Conservation (phyloP, 169 alveolate genomes). For the Theileria orientalis region DNA sequence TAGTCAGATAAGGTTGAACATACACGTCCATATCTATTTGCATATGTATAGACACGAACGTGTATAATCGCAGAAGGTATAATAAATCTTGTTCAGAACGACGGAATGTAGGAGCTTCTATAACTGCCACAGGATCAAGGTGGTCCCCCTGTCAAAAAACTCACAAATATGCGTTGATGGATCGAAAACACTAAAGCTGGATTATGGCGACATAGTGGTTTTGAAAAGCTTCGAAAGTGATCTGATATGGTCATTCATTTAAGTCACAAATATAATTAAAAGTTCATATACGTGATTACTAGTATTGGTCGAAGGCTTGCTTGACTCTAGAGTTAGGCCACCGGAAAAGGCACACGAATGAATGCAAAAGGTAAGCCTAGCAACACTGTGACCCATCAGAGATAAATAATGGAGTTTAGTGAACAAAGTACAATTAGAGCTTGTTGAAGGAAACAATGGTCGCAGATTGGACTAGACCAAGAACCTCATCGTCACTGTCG, state of each 20-base stretch:
- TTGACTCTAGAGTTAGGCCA: neutral
- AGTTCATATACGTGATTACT: neutral
- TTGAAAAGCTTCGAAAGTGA: conserved; percentile 55
- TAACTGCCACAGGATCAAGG: conserved; percentile 53
- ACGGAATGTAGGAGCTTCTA: conserved; percentile 40
- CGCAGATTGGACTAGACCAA: conserved; percentile 84
- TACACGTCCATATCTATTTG: too few relatives aligned
- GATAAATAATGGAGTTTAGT: neutral
- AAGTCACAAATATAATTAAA: neutral
- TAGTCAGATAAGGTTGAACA: too few relatives aligned
- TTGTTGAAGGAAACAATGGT: conserved; percentile 83
- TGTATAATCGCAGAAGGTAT: too few relatives aligned
- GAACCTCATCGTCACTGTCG: conserved; percentile 75
- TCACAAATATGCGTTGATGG: conserved; percentile 54
- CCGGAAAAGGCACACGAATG: too few relatives aligned
- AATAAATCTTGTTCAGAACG: neutral
- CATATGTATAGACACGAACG: too few relatives aligned
- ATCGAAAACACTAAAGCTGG: conserved; percentile 44
- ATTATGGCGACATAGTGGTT: conserved; percentile 64
- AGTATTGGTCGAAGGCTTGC: neutral
- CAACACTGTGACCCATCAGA: too few relatives aligned
- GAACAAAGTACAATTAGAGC: conserved; percentile 45
- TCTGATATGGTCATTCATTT: conserved; percentile 52
- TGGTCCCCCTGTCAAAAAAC: conserved; percentile 51
- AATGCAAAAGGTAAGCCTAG: too few relatives aligned